Evolutionary conservation across 371 early-diverging fungal species (phyloP).

Genomic region (Smittium culicis): DNA sequence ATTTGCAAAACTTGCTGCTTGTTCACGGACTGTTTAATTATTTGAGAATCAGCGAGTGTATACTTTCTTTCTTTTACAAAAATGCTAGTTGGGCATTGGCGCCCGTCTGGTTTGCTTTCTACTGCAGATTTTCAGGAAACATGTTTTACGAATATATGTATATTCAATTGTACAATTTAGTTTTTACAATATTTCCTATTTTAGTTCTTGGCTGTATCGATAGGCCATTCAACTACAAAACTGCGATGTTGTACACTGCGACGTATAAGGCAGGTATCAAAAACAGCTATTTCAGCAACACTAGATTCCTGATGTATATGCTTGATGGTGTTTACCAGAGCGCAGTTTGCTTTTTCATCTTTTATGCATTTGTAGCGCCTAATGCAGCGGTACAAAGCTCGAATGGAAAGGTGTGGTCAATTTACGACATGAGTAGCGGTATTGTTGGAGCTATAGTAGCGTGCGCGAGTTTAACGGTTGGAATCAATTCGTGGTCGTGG

Average conservation of each 20-base stretch:
- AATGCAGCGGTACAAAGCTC: constrained; percentile 11
- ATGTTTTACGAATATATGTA: constrained; percentile 78
- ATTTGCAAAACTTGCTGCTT: constrained; percentile 60
- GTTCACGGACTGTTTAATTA: constrained; percentile 87
- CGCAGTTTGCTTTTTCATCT: constrained; percentile 67
- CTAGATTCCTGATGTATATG: constrained; percentile 70
- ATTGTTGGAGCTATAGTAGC: constrained; percentile 59
- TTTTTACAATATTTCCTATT: constrained; percentile 62
- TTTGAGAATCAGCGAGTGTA: constrained; percentile 74
- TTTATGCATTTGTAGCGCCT: constrained; percentile 37
- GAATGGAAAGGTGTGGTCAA: constrained; percentile 41
- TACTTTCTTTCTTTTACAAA: constrained; percentile 86
- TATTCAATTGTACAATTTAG: constrained; percentile 63
- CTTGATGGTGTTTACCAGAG: constrained; percentile 82
- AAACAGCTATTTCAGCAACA: constrained; percentile 61
- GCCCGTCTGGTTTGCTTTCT: constrained; percentile 73
- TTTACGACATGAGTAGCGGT: constrained; percentile 48
- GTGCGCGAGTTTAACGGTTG: constrained; percentile 68
- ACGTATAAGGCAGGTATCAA: constrained; percentile 73
- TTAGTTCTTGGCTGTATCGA: constrained; percentile 39
- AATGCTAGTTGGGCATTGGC: constrained; percentile 78
- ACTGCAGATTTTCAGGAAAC: constrained; percentile 63
- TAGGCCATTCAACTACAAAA: constrained; percentile 23
- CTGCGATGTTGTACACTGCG: constrained; percentile 44
- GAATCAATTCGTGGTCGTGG: constrained; percentile 59